Evolutionary conservation across 2,329 filamentous ascomycete species (phyloP), one percentile per base, ranked within the genome.

Genomic region (Exophiala viscosa): DNA sequence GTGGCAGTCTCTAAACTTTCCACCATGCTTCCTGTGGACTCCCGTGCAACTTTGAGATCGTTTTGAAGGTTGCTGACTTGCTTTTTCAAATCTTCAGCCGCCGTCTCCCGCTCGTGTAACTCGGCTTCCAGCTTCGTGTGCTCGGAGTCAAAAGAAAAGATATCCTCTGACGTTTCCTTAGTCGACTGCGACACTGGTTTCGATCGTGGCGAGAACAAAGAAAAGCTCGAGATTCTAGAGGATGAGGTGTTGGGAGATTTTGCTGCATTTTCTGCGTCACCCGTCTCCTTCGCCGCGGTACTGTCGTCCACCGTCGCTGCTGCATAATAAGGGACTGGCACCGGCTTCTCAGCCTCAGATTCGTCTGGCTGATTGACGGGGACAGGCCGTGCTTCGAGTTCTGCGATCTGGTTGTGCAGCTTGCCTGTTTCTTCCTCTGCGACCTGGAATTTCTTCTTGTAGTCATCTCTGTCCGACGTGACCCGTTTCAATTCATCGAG

Each of bases 141-240:
- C 70, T 97, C 92, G 45, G 86, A 86, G 53, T 97, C 91, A 62
- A 90, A 95, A 0, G 90, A 96, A 71, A 96, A 96, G 70, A 96
- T 87, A 44, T 95, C 88, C 59, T 91, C 87, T 18, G 70, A 67
- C 13, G 69, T 68, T 32, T 70, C 68, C 32, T 69, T 62, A 20
- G 66, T 58, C 6, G 65, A 61, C n/a, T 64, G 59, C 10, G 69
- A 65, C 9, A 64, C 47, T 2, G 69, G 46, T 50, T 66, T 70
- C 13, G 60, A 52, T 43, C 66, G 69, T 13, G 70, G 69, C 14
- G 71, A 72, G 49, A 73, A 73, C 17, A 70, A 54, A 5, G 68
- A 67, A 42, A 71, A 58, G 34, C 67, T 66, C 17, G 67, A 64
- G 31, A 71, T 66, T 28, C 67, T 64, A 11, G 68, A 68, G 3